Conservation (phyloP, 176 grass and related monocot genomes). For the Aegilops sharonensis region DNA sequence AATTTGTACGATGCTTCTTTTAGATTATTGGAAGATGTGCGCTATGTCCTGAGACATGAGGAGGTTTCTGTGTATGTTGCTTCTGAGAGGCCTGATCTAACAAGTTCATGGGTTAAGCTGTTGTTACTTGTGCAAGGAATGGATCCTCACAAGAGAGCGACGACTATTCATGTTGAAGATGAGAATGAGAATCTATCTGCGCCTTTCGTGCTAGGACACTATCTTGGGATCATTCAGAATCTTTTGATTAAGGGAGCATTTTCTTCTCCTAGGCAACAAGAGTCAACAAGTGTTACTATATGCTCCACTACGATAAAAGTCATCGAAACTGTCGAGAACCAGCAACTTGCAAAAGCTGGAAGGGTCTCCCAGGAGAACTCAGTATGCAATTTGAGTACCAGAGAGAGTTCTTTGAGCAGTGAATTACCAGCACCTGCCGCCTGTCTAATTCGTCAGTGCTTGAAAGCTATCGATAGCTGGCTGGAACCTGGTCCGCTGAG, state of each 20-base stretch:
- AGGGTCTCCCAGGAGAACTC: constrained; percentile 65
- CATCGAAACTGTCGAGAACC: constrained; percentile 51
- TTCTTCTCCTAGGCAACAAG: constrained; percentile 57
- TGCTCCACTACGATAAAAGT: constrained; percentile 46
- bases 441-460: constrained; percentile 70
- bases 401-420: too few relatives aligned
- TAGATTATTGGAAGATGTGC: constrained; percentile 81
- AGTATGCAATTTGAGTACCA: constrained; percentile 22
- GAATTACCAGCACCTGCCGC: constrained; percentile 15
- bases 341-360: constrained; percentile 83
- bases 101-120: constrained; percentile 77
- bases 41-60: constrained; percentile 78
- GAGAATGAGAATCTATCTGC: constrained; percentile 82
- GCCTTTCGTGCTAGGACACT: constrained; percentile 68
- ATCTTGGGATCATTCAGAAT: constrained; percentile 68
- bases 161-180: constrained; percentile 72
- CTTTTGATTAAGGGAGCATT: constrained; percentile 77
- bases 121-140: constrained; percentile 86
- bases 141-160: constrained; percentile 83
- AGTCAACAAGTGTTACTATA: constrained; percentile 62
- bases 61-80: constrained; percentile 71
- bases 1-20: constrained; percentile 66
- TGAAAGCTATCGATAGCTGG: constrained; percentile 84
- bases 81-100: constrained; percentile 81
- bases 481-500: constrained; percentile 51